Evolutionary conservation across 805 yeast genomes (phyloP).

Genomic region (Yarrowia osloensis): DNA sequence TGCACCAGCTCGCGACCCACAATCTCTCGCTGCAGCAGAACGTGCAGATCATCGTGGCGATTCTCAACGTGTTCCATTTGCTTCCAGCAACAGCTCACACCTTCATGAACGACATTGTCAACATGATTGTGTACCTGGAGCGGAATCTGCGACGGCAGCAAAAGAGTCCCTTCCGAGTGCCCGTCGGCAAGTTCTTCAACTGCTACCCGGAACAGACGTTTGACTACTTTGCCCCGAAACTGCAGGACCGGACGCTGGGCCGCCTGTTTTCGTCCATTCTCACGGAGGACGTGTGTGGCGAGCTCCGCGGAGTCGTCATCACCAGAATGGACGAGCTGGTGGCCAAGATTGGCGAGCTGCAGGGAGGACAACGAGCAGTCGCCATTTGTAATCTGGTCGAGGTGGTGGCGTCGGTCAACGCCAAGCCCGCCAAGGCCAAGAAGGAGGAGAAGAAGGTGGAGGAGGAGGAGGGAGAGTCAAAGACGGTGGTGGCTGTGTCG

Average conservation of each 20-base stretch:
- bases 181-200: slow-evolving; percentile 82
- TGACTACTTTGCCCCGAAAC: slow-evolving; percentile 66
- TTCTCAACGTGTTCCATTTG: slow-evolving; percentile 85
- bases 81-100: slow-evolving; percentile 91
- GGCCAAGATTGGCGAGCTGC: slow-evolving; percentile 14
- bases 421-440: neutral
- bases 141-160: slow-evolving; percentile 81
- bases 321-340: slow-evolving; percentile 3
- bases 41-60: slow-evolving; percentile 84
- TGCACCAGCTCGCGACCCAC: slow-evolving; percentile 74
- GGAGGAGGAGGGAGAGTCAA: neutral
- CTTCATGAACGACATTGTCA: slow-evolving; percentile 83
- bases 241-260: slow-evolving; percentile 65
- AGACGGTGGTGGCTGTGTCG: neutral
- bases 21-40: slow-evolving; percentile 79
- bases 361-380: neutral
- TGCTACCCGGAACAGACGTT: slow-evolving; percentile 76
- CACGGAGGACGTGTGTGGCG: slow-evolving; percentile 53
- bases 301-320: slow-evolving; percentile 43
- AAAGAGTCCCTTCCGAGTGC: slow-evolving; percentile 85
- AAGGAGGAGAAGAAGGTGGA: neutral
- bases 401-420: neutral
- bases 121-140: slow-evolving; percentile 75
- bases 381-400: slow-evolving; percentile 21
- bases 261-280: slow-evolving; percentile 68